Base-by-base conservation (phyloP, 129 eudicot genomes). In the Tagetes patula region DNA sequence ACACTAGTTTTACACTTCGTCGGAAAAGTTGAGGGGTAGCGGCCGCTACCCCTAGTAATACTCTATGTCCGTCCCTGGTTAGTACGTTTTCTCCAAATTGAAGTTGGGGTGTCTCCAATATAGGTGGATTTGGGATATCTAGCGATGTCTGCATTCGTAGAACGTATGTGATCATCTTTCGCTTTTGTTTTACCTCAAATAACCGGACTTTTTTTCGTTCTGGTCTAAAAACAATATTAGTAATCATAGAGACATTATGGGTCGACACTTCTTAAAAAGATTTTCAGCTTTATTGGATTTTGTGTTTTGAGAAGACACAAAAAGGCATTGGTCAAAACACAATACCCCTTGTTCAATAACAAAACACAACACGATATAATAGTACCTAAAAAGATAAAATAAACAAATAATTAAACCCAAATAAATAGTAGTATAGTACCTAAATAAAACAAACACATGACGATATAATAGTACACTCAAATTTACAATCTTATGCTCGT, bases 191-290 rank as follows among this genome's bases (percentile, higher is more conserved):
- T 20, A 20, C 27, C 27, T 20, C 27, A 20, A 20, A 20, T 20
- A 20, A 20, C 27, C 27, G 27, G 27, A 20, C 27, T 20, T 20
- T 20, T 20, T 20, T 20, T 20, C 27, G 27, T 20, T 20, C 27
- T 20, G 27, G 27, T 20, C 27, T 20, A 20, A 20, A 20, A 20
- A 20, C 27, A 20, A 20, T 20, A 20, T 20, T 20, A 20, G 27
- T 61, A 36, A 61, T 36, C 30, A 61, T 61, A 5, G 45, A 61
- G 27, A 30, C 67, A 61, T 60, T 60, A 60, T 58, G 40, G 64
- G 64, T 13, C 27, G 27, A 20, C 27, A 20, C 27, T 20, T 20
- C 67, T 61, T 61, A 34, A 43, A 13, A 36, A 60, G 66, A 60
- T 34, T 60, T 36, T 60, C 66, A 34, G 65, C 65, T 34, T 60